Base-by-base conservation (phyloP, 768 basidiomycete species). In the Russula virescens region DNA sequence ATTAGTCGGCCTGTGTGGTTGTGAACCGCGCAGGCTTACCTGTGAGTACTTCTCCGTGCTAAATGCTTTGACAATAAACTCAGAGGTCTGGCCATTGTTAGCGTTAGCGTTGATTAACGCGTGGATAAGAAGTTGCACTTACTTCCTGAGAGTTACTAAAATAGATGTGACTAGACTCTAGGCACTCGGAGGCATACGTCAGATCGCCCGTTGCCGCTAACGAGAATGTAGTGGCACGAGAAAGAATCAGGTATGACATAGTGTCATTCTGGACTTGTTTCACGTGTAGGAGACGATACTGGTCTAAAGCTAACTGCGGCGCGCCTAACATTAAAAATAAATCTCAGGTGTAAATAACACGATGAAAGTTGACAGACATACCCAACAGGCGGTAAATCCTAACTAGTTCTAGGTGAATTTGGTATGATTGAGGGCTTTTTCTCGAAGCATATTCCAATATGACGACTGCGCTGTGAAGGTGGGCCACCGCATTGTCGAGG, bases 261-360 rank as follows among this genome's bases (percentile, higher is more conserved):
- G 94, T 96, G 69, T 97, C 94, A 61, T 88, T 82, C 71, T 96
- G 93, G 25, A 95, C 81, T 69, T 91, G 88, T 71, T 94, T 94
- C 64, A 91, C 77, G 63, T 86, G 84, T 77, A 95, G 79, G 25
- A 77, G 75, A 31, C 85, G 84, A 71, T 92, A 95, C 69, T 94
- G 91, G 58, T 91, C 86, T 65, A 93, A 66, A 3, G 90, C 86
- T 46, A 84, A 73, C 5, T 84, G 81, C 0, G 91, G 80, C 18
- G 89, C 87, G 61, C 89, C 92, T 93, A 67, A 62, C 49, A 45
- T 46, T 49, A 23, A 34, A 46, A 46, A 18, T 38, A 16, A 38
- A n/a, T 16, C 42, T 63, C 34, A 60, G 52, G 54, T 35, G 42
- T 21, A 28, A 53, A 21, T 35, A 31, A 52, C 57, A 28, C n/a